Conservation (phyloP, 2,329 filamentous ascomycete genomes). For the Diaporthe humulicola region DNA sequence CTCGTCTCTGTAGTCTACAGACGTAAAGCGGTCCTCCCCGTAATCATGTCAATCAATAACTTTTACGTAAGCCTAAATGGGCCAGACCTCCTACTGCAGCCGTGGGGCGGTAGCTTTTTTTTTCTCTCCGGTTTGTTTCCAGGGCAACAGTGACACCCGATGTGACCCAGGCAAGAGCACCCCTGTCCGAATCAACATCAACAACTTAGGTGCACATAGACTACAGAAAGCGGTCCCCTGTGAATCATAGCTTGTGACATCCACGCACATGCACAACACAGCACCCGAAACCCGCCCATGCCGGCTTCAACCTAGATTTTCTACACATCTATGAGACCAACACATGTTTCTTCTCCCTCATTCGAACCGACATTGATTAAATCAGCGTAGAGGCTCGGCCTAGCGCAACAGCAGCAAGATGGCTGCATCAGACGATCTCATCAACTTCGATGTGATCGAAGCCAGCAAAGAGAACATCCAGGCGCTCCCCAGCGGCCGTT, state of each 20-base stretch:
- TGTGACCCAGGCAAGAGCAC: background rate
- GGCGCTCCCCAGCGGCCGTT: constrained; percentile 86
- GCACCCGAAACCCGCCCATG: background rate
- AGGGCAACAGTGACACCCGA: constrained; percentile 38
- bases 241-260: constrained; percentile 37
- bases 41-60: background rate
- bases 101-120: constrained; percentile 1
- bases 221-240: constrained; percentile 19
- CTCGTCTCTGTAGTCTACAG: too few relatives aligned
- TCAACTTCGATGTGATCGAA: constrained; percentile 93
- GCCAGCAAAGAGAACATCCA: constrained; percentile 98
- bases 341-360: constrained; percentile 32
- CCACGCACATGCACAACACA: constrained; percentile 7
- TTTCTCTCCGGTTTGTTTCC: constrained; percentile 34
- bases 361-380: constrained; percentile 32
- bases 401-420: constrained; percentile 53
- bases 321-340: constrained; percentile 19
- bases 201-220: too few relatives aligned
- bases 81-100: background rate
- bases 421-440: constrained; percentile 65
- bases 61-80: background rate
- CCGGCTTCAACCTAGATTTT: constrained; percentile 22
- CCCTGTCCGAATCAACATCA: constrained; percentile 40
- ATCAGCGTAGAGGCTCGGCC: constrained; percentile 35
- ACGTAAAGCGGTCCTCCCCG: background rate